phyloP scores from a whole-genome alignment of 1,284 basidiomycete genomes.

The Vanrija sp. region DNA sequence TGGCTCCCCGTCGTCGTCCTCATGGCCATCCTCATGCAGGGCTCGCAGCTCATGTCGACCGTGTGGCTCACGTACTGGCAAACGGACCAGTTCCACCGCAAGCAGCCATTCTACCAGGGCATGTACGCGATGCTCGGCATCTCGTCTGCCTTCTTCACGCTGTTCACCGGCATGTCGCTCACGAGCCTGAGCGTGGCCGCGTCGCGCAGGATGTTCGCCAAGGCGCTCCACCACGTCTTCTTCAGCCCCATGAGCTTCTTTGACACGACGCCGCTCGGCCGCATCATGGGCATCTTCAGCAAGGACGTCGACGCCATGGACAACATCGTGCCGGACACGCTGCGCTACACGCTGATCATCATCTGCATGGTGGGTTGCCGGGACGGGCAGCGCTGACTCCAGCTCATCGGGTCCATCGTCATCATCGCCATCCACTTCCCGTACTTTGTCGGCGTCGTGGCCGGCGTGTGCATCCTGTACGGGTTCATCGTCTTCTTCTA shows the following conservation, averaged over 20 bases:
- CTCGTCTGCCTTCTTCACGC: constrained; percentile 56
- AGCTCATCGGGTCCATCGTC: constrained; percentile 5
- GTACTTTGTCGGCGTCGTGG: constrained; percentile 53
- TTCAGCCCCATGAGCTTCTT: constrained; percentile 67
- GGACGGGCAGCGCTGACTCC: constrained; percentile 20
- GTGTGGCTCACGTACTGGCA: constrained; percentile 58
- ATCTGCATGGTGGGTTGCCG: constrained; percentile 1
- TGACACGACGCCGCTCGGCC: constrained; percentile 61
- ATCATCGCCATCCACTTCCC: constrained; percentile 24
- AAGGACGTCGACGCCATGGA: constrained; percentile 11
- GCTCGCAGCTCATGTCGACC: constrained; percentile 11
- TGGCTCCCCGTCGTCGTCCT: constrained; percentile 14
- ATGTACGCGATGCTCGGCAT: constrained; percentile 63
- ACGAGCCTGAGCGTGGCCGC: background rate
- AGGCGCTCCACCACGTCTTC: constrained; percentile 58
- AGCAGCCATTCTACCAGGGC: constrained; percentile 61
- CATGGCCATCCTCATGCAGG: constrained; percentile 5
- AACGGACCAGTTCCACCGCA: constrained; percentile 45
- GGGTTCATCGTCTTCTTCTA: constrained; percentile 72
- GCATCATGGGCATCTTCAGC: background rate
- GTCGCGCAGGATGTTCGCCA: constrained; percentile 10
- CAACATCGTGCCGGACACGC: constrained; percentile 2
- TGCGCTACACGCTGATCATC: background rate
- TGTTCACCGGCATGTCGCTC: constrained; percentile 53
- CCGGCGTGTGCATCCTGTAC: constrained; percentile 56